phyloP scores from a whole-genome alignment of 2,329 filamentous ascomycete species.

The Chalara sp. region DNA sequence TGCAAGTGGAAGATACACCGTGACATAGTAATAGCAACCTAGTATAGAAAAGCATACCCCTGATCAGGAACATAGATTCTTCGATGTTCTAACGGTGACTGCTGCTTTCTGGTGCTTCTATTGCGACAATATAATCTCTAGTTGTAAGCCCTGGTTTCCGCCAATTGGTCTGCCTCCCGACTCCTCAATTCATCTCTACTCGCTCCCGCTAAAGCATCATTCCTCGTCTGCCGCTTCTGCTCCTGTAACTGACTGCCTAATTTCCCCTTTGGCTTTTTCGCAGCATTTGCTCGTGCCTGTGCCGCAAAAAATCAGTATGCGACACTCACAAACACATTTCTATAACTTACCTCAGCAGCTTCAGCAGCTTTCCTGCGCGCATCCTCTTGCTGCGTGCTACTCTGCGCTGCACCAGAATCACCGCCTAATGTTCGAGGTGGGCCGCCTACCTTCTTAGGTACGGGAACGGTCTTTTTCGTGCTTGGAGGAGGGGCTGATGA shows the following conservation, averaged over 20 bases:
- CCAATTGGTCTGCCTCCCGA: conserved; percentile 60
- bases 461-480: conserved; percentile 38
- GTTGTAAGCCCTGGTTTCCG: conserved; percentile 50
- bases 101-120: too few relatives aligned
- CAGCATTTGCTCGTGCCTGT: conserved; percentile 30
- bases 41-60: too few relatives aligned
- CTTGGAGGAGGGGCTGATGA: conserved; percentile 41
- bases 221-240: conserved; percentile 68
- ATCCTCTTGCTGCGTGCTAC: conserved; percentile 37
- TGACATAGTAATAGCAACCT: conserved; percentile 47
- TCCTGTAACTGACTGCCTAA: conserved; percentile 63
- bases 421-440: conserved; percentile 58
- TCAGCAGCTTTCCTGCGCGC: conserved; percentile 68
- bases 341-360: conserved; percentile 69
- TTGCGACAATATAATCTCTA: conserved; percentile 25
- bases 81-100: too few relatives aligned
- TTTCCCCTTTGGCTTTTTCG: conserved; percentile 51
- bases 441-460: conserved; percentile 45
- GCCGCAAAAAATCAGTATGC: conserved; percentile 9
- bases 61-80: too few relatives aligned
- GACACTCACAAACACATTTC: neutral
- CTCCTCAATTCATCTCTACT: conserved; percentile 54
- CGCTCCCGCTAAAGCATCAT: conserved; percentile 58
- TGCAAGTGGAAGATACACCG: conserved; percentile 76
- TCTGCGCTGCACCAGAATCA: conserved; percentile 36